A percentile compares a stretch with the other conserved stretches of the same genome.
Conservation (phyloP, 257 asterid genomes). For the Solanum pinnatisectum region DNA sequence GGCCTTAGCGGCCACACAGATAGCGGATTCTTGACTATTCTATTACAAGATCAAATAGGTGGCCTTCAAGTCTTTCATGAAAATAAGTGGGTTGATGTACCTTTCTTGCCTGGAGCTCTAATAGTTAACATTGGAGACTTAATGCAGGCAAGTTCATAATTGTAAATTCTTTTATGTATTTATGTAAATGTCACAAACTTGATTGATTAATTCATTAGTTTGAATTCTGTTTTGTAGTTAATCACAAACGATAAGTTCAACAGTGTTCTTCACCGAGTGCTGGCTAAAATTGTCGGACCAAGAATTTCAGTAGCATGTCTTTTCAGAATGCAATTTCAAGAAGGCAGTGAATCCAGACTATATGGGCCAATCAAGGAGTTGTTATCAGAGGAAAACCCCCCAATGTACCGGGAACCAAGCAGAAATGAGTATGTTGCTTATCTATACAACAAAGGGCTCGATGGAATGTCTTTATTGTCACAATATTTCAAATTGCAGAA, state of each 20-base stretch:
- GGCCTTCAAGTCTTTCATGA: conserved; percentile 41
- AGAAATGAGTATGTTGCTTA: conserved; percentile 32
- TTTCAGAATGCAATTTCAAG: conserved; percentile 3
- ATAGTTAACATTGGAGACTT: conserved; percentile 54
- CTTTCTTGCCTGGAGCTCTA: conserved; percentile 40
- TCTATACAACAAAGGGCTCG: conserved; percentile 31
- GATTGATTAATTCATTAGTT: not conserved
- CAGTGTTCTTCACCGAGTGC: conserved; percentile 12
- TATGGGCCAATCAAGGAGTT: conserved; percentile 29
- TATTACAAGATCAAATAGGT: conserved; percentile 41
- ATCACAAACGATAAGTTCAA: conserved; percentile 15
- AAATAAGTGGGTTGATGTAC: conserved; percentile 42
- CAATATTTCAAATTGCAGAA: conserved; percentile 15
- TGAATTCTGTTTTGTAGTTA: conserved; percentile 10
- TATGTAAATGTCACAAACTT: not conserved
- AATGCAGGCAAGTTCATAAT: conserved; percentile 34
- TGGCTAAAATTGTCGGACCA: conserved; percentile 15
- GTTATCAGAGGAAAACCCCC: conserved; percentile 31
- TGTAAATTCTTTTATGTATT: not conserved
- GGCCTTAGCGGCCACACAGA: conserved; percentile 17
- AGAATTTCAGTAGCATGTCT: conserved; percentile 32
- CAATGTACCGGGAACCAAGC: conserved; percentile 25
- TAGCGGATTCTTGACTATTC: conserved; percentile 3
- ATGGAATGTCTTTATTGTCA: conserved; percentile 24
- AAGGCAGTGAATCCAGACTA: not conserved